A percentile compares a stretch with the other conserved stretches of the same genome.
Evolutionary conservation across 257 asterid genomes (phyloP).

Genomic region (Nicotiana paniculata): DNA sequence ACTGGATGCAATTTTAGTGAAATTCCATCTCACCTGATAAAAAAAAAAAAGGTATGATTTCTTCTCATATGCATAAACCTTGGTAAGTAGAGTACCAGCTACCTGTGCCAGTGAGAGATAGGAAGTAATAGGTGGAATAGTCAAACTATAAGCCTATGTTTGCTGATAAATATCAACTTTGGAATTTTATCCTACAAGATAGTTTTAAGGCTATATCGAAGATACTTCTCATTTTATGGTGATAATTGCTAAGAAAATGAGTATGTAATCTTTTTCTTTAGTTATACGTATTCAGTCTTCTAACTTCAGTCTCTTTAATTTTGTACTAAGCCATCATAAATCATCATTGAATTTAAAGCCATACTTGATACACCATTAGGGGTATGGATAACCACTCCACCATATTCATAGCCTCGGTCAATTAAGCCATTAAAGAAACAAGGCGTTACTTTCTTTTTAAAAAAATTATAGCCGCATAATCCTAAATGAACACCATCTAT

Average conservation of each 20-base stretch:
- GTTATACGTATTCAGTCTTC: not conserved
- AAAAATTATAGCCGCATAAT: not conserved
- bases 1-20: too few relatives aligned
- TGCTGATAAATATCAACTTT: not conserved
- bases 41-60: not conserved
- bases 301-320: not conserved
- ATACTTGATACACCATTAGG: not conserved
- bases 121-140: not conserved
- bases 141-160: not conserved
- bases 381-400: not conserved
- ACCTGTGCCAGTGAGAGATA: not conserved
- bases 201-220: not conserved
- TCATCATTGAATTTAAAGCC: not conserved
- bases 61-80: not conserved
- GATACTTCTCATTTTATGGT: not conserved
- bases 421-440: not conserved
- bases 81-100: not conserved
- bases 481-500: not conserved
- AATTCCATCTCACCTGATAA: too few relatives aligned
- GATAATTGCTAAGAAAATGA: not conserved
- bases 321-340: not conserved
- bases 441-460: not conserved
- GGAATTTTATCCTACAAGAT: not conserved
- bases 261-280: not conserved
- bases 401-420: not conserved